Evolutionary conservation across 192 early-diverging fungal species (phyloP).

Genomic region (Coemansia sp.): DNA sequence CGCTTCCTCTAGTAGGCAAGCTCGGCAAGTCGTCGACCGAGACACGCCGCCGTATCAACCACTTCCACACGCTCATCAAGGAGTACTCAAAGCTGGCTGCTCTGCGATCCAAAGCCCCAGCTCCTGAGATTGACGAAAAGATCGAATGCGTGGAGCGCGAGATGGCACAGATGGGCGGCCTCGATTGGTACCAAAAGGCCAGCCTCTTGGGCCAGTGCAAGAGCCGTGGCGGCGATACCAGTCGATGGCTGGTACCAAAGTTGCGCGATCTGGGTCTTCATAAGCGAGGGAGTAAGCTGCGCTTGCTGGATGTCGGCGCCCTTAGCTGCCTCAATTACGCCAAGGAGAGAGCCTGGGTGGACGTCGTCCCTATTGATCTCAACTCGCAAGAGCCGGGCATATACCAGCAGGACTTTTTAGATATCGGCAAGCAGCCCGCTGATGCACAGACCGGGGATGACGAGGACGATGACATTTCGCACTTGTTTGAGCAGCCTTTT

Average conservation of each 20-base stretch:
- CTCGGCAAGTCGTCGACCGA: slow-evolving; percentile 65
- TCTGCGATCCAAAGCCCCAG: slow-evolving; percentile 20
- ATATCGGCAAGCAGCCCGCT: slow-evolving; percentile 32
- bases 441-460: slow-evolving; percentile 14
- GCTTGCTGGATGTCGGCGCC: slow-evolving; percentile 85
- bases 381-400: slow-evolving; percentile 80
- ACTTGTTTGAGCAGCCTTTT: slow-evolving; percentile 54
- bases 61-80: slow-evolving; percentile 83
- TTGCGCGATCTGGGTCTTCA: slow-evolving; percentile 46
- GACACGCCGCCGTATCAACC: slow-evolving; percentile 71
- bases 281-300: slow-evolving; percentile 29
- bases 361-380: slow-evolving; percentile 80
- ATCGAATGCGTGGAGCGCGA: slow-evolving; percentile 24
- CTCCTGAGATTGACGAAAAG: slow-evolving; percentile 60
- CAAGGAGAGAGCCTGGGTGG: slow-evolving; percentile 67
- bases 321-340: slow-evolving; percentile 76
- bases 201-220: slow-evolving; percentile 81
- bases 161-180: slow-evolving; percentile 70
- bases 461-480: slow-evolving; percentile 32
- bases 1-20: slow-evolving; percentile 16
- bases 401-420: slow-evolving; percentile 81
- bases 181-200: slow-evolving; percentile 88
- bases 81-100: slow-evolving; percentile 60
- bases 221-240: slow-evolving; percentile 77
- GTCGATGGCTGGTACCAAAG: slow-evolving; percentile 76